Percentiles rank a stretch among this genome's conserved stretches.
Conservation (phyloP, 768 basidiomycete species). For the Phaeotremella fagi region DNA sequence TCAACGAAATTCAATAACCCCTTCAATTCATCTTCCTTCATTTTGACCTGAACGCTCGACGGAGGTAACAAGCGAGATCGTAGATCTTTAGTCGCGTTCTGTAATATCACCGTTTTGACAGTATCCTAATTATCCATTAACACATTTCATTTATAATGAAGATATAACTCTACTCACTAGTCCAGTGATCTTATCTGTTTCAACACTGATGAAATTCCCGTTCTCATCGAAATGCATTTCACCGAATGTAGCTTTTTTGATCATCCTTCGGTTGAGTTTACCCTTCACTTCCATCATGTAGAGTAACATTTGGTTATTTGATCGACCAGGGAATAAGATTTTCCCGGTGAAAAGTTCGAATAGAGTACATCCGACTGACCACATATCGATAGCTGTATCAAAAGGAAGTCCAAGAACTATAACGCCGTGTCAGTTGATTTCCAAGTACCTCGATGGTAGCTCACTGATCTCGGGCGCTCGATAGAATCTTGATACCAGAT, state of each 20-base stretch:
- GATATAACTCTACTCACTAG: constrained; percentile 57
- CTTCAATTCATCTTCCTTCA: constrained; percentile 85
- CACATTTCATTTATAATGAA: neutral
- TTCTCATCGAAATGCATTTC: constrained; percentile 90
- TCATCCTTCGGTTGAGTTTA: constrained; percentile 84
- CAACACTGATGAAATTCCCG: constrained; percentile 73
- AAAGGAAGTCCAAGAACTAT: constrained; percentile 91
- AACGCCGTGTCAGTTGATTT: constrained; percentile 1
- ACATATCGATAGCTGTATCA: constrained; percentile 86
- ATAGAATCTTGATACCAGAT: constrained; percentile 95
- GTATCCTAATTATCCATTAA: constrained; percentile 59
- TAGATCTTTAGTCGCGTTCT: constrained; percentile 76
- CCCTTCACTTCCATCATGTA: constrained; percentile 98
- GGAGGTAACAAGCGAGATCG: constrained; percentile 76
- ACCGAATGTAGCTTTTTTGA: constrained; percentile 90
- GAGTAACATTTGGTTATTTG: constrained; percentile 95
- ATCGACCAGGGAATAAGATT: constrained; percentile 92
- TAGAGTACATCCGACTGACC: constrained; percentile 97
- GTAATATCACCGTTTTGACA: constrained; percentile 71
- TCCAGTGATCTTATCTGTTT: constrained; percentile 77
- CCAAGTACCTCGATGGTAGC: constrained; percentile 33
- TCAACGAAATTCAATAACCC: constrained; percentile 76
- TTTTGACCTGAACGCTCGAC: constrained; percentile 59
- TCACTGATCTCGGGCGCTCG: constrained; percentile 97
- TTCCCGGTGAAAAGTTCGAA: constrained; percentile 74